Percentiles rank a stretch among this genome's conserved stretches.
These are phyloP conservation scores for Hypoxylon sp. DNA, from an alignment of 2,329 filamentous ascomycete species.

Conservation along the genomic window DNA sequence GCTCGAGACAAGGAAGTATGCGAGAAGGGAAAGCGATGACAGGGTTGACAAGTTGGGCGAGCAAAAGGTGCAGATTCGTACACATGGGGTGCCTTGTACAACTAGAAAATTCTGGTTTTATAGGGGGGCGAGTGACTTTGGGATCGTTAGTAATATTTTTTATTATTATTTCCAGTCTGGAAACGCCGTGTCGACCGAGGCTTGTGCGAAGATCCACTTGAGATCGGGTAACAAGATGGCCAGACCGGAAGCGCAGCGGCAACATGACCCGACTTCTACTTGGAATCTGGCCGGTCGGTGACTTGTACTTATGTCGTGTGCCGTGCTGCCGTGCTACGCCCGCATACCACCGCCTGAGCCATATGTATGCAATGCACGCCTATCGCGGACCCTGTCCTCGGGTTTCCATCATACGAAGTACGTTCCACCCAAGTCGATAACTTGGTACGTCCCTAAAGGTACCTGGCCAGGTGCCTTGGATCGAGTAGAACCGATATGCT, in stretches of 20 bases:
- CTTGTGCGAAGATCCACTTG: conserved; percentile 15
- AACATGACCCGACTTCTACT: conserved; percentile 2
- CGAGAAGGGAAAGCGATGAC: not conserved
- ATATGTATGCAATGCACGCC: not conserved
- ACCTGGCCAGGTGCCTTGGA: too few species aligned
- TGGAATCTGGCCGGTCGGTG: conserved; percentile 6
- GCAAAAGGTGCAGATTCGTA: not conserved
- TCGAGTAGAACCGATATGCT: too few species aligned
- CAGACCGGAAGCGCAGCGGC: conserved; percentile 9
- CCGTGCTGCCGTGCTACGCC: too few species aligned
- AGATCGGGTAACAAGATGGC: conserved; percentile 11
- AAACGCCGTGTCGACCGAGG: not conserved
- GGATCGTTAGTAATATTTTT: conserved; percentile 9
- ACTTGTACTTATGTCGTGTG: not conserved
- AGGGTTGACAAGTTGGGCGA: not conserved
- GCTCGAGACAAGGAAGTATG: not conserved
- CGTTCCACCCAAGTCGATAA: too few species aligned
- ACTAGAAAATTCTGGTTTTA: not conserved
- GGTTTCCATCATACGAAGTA: too few species aligned
- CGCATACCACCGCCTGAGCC: too few species aligned
- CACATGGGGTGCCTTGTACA: not conserved
- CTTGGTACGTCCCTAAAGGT: too few species aligned
- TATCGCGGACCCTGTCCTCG: conserved; percentile 1
- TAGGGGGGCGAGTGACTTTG: conserved; percentile 7
- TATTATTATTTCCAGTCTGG: not conserved